A percentile compares a stretch with the other conserved stretches of the same genome.
Evolutionary conservation across 2,329 filamentous ascomycete genomes (phyloP).

Genomic region (Pseudodiploospora longispora): DNA sequence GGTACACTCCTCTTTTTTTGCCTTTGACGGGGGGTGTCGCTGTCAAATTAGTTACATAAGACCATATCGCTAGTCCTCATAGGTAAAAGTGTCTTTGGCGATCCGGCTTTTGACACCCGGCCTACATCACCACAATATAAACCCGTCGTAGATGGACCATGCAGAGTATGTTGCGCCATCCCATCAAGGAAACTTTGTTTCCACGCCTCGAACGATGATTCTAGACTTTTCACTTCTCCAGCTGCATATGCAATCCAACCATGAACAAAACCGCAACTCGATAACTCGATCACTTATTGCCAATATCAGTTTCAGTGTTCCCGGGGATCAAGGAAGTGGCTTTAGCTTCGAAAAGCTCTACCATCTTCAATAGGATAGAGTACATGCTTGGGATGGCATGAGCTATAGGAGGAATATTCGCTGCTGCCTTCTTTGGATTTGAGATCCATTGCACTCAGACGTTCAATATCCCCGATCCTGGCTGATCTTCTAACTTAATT

Average conservation of each 20-base stretch:
- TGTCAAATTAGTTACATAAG: conserved; percentile 34
- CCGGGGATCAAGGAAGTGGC: neutral
- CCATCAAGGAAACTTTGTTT: conserved; percentile 23
- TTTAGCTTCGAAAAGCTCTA: conserved; percentile 23
- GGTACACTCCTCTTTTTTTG: too few relatives aligned
- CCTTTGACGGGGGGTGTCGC: too few relatives aligned
- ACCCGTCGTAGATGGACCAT: too few relatives aligned
- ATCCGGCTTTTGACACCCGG: too few relatives aligned
- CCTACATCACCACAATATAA: too few relatives aligned
- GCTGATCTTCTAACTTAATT: too few relatives aligned
- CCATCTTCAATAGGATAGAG: conserved; percentile 29
- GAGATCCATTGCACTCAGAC: conserved; percentile 21
- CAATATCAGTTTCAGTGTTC: neutral
- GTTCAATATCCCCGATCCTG: conserved; percentile 26
- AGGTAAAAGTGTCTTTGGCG: conserved; percentile 29
- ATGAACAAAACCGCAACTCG: conserved; percentile 27
- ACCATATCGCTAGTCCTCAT: conserved; percentile 25
- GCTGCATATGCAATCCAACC: conserved; percentile 20
- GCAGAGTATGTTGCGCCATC: conserved; percentile 13
- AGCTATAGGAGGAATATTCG: conserved; percentile 18
- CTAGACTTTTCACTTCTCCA: conserved; percentile 20
- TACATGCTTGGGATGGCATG: conserved; percentile 24
- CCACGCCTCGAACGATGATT: conserved; percentile 25
- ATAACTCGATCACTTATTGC: conserved; percentile 24
- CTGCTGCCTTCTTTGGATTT: conserved; percentile 19